Evolutionary conservation across 805 yeast species (phyloP).

Genomic region (Brettanomyces anomalus): DNA sequence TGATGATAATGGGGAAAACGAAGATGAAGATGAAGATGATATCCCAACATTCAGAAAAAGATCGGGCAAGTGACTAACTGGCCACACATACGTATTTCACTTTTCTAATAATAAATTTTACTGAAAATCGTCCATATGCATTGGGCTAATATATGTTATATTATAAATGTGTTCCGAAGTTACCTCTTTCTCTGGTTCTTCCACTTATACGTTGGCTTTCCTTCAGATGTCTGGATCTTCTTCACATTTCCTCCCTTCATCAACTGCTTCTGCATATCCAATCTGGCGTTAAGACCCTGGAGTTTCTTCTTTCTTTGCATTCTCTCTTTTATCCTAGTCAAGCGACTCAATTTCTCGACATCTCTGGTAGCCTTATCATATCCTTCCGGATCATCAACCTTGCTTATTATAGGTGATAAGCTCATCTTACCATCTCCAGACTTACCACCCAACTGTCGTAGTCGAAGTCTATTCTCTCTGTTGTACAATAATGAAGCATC

Average conservation of each 20-base stretch:
- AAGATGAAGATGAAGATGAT: conserved; percentile 21
- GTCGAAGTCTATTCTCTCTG: conserved; percentile 63
- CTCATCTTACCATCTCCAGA: conserved; percentile 14
- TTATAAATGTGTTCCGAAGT: background rate
- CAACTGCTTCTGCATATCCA: conserved; percentile 74
- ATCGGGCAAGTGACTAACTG: background rate
- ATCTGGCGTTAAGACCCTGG: conserved; percentile 54
- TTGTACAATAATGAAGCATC: conserved; percentile 51
- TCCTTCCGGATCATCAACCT: conserved; percentile 15
- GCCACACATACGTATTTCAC: too few relatives aligned
- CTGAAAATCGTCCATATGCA: too few relatives aligned
- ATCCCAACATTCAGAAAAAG: conserved; percentile 21
- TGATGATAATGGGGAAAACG: too few relatives aligned
- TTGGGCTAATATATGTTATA: background rate
- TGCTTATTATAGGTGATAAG: conserved; percentile 12
- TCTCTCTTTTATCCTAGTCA: conserved; percentile 50
- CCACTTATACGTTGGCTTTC: conserved; percentile 76
- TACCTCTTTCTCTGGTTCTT: conserved; percentile 61
- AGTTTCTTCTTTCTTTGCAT: conserved; percentile 65
- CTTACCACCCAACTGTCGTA: conserved; percentile 46
- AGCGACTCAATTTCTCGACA: conserved; percentile 52
- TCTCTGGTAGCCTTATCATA: conserved; percentile 20
- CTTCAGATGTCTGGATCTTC: conserved; percentile 58
- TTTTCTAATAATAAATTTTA: too few relatives aligned
- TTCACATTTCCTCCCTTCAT: conserved; percentile 88